These are phyloP conservation scores for Coniochaeta sp. DNA, from an alignment of 2,329 filamentous ascomycete genomes.

Conservation along the genomic window DNA sequence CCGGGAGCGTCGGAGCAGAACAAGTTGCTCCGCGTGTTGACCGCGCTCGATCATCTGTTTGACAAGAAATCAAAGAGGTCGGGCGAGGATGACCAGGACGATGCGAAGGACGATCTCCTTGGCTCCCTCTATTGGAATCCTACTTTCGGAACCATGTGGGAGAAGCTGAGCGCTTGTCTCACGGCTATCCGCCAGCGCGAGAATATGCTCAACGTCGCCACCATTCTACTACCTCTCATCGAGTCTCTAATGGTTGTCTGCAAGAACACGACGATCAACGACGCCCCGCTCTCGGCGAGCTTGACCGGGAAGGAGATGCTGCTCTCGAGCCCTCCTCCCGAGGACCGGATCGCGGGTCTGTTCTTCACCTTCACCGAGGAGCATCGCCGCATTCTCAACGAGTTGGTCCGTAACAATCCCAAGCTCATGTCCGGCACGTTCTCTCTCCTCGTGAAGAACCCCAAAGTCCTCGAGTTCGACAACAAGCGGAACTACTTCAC, in stretches of 20 bases:
- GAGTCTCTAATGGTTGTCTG: slow-evolving; percentile 98
- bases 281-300: slow-evolving; percentile 42
- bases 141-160: slow-evolving; percentile 87
- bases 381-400: slow-evolving; percentile 94
- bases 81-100: slow-evolving; percentile 33
- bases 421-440: slow-evolving; percentile 99
- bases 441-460: slow-evolving; percentile 92
- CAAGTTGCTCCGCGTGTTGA: slow-evolving; percentile 85
- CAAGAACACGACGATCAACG: slow-evolving; percentile 86
- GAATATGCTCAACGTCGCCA: slow-evolving; percentile 95
- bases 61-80: slow-evolving; percentile 65
- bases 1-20: slow-evolving; percentile 94
- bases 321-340: slow-evolving; percentile 68
- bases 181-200: slow-evolving; percentile 83
- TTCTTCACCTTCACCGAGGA: slow-evolving; percentile 99
- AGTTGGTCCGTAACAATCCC: slow-evolving; percentile 92
- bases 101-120: slow-evolving; percentile 75
- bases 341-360: slow-evolving; percentile 75
- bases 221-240: slow-evolving; percentile 87
- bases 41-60: slow-evolving; percentile 92
- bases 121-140: slow-evolving; percentile 83
- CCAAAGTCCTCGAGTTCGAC: slow-evolving; percentile 97
- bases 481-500: slow-evolving; percentile 99
- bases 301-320: slow-evolving; percentile 58
- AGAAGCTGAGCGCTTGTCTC: slow-evolving; percentile 82